These are phyloP conservation scores for Lecanicillium sp. DNA, from an alignment of 2,329 filamentous ascomycete genomes.

Conservation along the genomic window DNA sequence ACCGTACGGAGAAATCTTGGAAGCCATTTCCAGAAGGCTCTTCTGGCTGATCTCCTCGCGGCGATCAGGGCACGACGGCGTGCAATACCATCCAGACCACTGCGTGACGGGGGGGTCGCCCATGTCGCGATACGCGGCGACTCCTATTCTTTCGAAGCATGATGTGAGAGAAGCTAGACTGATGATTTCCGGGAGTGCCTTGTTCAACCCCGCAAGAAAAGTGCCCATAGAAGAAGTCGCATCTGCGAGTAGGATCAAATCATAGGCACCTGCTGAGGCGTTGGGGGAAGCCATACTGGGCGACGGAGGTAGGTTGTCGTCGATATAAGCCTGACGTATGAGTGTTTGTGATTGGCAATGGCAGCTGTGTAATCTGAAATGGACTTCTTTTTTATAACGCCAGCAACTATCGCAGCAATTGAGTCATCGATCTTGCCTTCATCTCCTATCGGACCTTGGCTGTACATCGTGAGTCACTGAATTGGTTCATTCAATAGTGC, in stretches of 20 bases:
- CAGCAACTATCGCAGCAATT: too few relatives aligned
- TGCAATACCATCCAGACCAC: slow-evolving; percentile 44
- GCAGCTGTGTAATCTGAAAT: too few relatives aligned
- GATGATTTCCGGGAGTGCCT: slow-evolving; percentile 45
- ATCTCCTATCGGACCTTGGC: too few relatives aligned
- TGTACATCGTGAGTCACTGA: too few relatives aligned
- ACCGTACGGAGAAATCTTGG: slow-evolving; percentile 24
- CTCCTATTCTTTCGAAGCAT: slow-evolving; percentile 44
- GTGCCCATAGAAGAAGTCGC: slow-evolving; percentile 39
- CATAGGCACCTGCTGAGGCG: too few relatives aligned
- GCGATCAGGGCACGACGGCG: slow-evolving; percentile 15
- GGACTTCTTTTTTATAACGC: too few relatives aligned
- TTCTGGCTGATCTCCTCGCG: slow-evolving; percentile 24
- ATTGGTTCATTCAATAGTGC: too few relatives aligned
- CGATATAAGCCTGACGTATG: too few relatives aligned
- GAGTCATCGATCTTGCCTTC: too few relatives aligned
- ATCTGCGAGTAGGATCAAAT: slow-evolving; percentile 42
- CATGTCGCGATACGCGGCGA: slow-evolving; percentile 47
- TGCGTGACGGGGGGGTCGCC: slow-evolving; percentile 29
- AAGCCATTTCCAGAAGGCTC: slow-evolving; percentile 30
- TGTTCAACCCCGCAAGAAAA: slow-evolving; percentile 38
- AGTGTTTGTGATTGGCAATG: too few relatives aligned
- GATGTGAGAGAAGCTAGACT: slow-evolving; percentile 41
- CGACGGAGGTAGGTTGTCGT: too few relatives aligned
- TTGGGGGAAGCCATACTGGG: too few relatives aligned